phyloP scores from a whole-genome alignment of 2,329 filamentous ascomycete genomes.

The Domatiomyces globalis region DNA sequence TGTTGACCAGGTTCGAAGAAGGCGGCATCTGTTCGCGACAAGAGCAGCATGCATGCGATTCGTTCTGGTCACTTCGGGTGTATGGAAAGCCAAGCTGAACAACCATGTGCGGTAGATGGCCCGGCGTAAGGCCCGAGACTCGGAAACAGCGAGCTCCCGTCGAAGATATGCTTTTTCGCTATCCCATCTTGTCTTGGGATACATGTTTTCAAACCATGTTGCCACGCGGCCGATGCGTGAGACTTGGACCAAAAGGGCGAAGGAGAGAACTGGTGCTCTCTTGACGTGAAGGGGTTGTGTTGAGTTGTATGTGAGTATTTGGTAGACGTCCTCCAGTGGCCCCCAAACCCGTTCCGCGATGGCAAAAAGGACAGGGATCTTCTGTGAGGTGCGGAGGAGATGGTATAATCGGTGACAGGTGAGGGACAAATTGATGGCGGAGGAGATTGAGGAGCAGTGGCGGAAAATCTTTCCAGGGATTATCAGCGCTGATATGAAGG shows the following conservation, averaged over 20 bases:
- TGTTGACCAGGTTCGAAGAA: constrained; percentile 46
- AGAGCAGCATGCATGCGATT: constrained; percentile 34
- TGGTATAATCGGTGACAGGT: constrained; percentile 41
- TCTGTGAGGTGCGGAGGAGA: constrained; percentile 40
- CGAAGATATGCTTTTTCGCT: constrained; percentile 39
- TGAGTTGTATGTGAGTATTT: constrained; percentile 46
- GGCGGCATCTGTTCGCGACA: constrained; percentile 38
- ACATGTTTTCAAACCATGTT: constrained; percentile 46
- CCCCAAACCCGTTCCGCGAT: constrained; percentile 44
- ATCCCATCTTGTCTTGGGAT: constrained; percentile 51
- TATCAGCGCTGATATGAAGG: neutral
- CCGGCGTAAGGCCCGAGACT: constrained; percentile 39
- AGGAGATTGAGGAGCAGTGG: constrained; percentile 37
- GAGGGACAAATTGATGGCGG: constrained; percentile 40
- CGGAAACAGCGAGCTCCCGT: constrained; percentile 36
- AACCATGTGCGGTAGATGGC: constrained; percentile 49
- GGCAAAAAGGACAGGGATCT: constrained; percentile 39
- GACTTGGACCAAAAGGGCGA: constrained; percentile 42
- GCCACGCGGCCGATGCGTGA: constrained; percentile 41
- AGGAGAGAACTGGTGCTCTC: constrained; percentile 39
- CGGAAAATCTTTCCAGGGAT: constrained; percentile 31
- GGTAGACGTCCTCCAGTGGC: constrained; percentile 43
- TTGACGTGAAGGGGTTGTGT: constrained; percentile 43
- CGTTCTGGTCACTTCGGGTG: constrained; percentile 35
- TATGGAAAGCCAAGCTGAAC: constrained; percentile 46